A percentile compares a stretch with the other conserved stretches of the same genome.
Evolutionary conservation across 2,329 filamentous ascomycete species (phyloP).

Genomic region (Pseudogymnoascus sp.): DNA sequence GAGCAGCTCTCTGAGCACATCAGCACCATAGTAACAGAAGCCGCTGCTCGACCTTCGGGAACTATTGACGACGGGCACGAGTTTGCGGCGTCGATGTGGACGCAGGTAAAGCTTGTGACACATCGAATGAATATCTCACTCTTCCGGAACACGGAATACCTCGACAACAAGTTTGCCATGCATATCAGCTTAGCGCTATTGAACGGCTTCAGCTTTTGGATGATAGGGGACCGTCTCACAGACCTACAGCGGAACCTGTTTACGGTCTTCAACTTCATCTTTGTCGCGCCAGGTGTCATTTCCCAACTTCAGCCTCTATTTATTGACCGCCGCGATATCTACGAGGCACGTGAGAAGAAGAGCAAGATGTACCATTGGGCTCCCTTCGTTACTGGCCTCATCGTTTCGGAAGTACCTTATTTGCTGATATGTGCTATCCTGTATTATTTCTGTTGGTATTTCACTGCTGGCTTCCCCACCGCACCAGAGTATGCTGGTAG

Average conservation of each 20-base stretch:
- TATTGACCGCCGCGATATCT: constrained; percentile 47
- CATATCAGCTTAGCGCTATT: constrained; percentile 48
- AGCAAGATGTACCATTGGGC: constrained; percentile 55
- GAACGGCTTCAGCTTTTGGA: constrained; percentile 55
- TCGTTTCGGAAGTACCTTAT: constrained; percentile 39
- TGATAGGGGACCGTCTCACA: constrained; percentile 41
- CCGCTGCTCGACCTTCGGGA: constrained; percentile 36
- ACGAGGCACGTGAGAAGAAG: constrained; percentile 52
- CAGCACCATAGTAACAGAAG: constrained; percentile 48
- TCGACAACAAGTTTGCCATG: constrained; percentile 40
- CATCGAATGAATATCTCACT: constrained; percentile 52
- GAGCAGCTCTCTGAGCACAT: constrained; percentile 51
- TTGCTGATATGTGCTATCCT: constrained; percentile 35
- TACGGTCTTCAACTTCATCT: constrained; percentile 55
- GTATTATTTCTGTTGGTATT: constrained; percentile 49
- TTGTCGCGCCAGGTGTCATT: constrained; percentile 49
- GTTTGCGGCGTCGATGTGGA: constrained; percentile 59
- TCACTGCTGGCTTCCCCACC: constrained; percentile 36
- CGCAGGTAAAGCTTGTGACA: constrained; percentile 57
- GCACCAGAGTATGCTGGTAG: constrained; percentile 35
- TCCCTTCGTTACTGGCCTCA: constrained; percentile 46
- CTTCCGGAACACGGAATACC: constrained; percentile 51
- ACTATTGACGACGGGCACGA: constrained; percentile 49
- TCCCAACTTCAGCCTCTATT: constrained; percentile 52
- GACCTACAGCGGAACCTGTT: constrained; percentile 47